These are phyloP conservation scores for Talaromyces borbonicus DNA, from an alignment of 495 filamentous ascomycete species.

Conservation along the genomic window DNA sequence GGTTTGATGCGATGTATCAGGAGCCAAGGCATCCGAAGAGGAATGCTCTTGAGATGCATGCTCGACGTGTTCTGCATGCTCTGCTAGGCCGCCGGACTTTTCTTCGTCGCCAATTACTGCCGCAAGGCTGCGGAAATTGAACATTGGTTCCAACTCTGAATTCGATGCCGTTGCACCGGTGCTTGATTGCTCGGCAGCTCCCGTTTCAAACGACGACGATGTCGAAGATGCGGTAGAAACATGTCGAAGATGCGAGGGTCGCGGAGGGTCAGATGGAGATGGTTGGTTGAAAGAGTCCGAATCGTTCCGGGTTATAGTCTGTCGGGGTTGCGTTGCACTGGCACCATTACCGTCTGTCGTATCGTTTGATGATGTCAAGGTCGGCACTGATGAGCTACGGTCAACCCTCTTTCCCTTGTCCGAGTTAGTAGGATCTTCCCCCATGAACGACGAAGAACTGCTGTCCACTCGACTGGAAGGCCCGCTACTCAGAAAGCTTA, in stretches of 20 bases:
- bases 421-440: conserved; percentile 21
- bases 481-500: conserved; percentile 24
- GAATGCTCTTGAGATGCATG: conserved; percentile 12
- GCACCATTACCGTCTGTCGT: conserved; percentile 1
- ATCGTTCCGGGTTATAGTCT: conserved; percentile 8
- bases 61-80: conserved; percentile 35
- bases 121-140: conserved; percentile 83
- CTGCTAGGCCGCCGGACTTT: conserved; percentile 14
- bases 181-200: conserved; percentile 38
- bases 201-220: conserved; percentile 63
- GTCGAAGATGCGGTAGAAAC: conserved; percentile 78
- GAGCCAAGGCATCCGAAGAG: not conserved
- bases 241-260: conserved; percentile 62
- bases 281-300: conserved; percentile 12
- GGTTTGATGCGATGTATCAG: not conserved
- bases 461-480: conserved; percentile 23
- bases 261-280: conserved; percentile 26
- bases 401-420: conserved; percentile 82
- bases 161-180: conserved; percentile 30
- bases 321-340: conserved; percentile 4
- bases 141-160: conserved; percentile 63
- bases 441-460: conserved; percentile 29
- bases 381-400: conserved; percentile 26
- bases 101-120: conserved; percentile 71
- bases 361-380: conserved; percentile 1